Evolutionary conservation across 352 stramenopile genomes (phyloP).

Genomic region (Blastocystis hominis): DNA sequence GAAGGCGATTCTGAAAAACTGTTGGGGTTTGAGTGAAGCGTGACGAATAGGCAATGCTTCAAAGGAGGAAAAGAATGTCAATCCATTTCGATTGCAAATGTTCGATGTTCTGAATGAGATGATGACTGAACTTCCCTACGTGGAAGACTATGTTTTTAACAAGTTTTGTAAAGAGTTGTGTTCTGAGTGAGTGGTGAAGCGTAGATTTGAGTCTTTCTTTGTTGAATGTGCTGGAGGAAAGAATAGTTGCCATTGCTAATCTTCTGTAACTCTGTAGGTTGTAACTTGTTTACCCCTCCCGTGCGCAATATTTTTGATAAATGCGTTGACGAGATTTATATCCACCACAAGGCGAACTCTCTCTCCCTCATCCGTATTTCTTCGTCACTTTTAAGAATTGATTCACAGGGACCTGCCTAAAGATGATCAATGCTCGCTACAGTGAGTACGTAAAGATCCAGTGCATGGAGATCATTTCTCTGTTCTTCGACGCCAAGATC

Average conservation of each 20-base stretch:
- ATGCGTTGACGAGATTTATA: slow-evolving; percentile 40
- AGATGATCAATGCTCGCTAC: slow-evolving; percentile 27
- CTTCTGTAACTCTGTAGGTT: background rate
- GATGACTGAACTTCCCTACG: background rate
- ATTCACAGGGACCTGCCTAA: slow-evolving; percentile 15
- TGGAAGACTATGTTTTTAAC: slow-evolving; percentile 32
- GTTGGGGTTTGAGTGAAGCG: background rate
- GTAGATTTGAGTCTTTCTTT: slow-evolving; percentile 37
- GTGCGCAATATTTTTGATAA: slow-evolving; percentile 18
- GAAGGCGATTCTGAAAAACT: slow-evolving; percentile 37
- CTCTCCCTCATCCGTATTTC: background rate
- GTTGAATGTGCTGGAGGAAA: background rate
- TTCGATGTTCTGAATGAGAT: slow-evolving; percentile 52
- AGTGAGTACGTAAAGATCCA: slow-evolving; percentile 22
- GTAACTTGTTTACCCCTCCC: slow-evolving; percentile 35
- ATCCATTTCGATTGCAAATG: slow-evolving; percentile 34
- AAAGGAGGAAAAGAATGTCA: slow-evolving; percentile 45
- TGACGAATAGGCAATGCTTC: slow-evolving; percentile 18
- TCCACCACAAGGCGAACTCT: background rate
- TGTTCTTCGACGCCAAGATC: background rate
- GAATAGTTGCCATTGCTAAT: background rate
- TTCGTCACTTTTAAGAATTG: background rate
- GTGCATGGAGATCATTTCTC: slow-evolving; percentile 50
- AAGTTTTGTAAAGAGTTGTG: slow-evolving; percentile 19
- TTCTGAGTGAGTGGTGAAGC: background rate